Percentiles rank a stretch among this genome's conserved stretches.
Conservation (phyloP, 495 filamentous ascomycete genomes). For the Achaetomiella virescens region DNA sequence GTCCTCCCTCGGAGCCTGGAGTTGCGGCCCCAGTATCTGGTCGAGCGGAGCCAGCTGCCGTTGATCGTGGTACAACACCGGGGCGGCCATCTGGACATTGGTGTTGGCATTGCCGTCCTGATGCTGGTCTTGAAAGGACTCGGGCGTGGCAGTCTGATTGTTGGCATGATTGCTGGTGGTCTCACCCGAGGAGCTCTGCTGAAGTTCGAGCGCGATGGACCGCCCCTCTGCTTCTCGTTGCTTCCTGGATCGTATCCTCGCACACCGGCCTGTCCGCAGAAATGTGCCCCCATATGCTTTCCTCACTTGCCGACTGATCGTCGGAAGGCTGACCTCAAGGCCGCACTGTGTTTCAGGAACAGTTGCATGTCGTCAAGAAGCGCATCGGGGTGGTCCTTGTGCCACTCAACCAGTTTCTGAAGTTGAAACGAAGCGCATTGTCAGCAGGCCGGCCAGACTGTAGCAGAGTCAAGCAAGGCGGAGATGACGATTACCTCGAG, state of each 20-base stretch:
- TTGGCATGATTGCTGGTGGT: background rate
- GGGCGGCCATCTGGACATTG: background rate
- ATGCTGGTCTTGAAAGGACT: background rate
- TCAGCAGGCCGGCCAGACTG: background rate
- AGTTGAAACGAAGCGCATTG: background rate
- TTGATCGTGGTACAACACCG: slow-evolving; percentile 1
- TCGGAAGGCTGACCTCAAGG: slow-evolving; percentile 20
- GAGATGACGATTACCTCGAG: slow-evolving; percentile 18
- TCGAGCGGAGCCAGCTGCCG: slow-evolving; percentile 4
- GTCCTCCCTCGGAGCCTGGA: background rate
- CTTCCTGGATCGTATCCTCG: slow-evolving; percentile 11
- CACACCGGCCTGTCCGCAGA: slow-evolving; percentile 3
- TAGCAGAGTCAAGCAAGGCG: background rate
- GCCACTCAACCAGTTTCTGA: slow-evolving; percentile 26
- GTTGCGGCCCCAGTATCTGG: background rate
- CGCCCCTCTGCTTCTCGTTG: slow-evolving; percentile 15
- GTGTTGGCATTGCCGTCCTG: background rate
- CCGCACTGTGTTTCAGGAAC: slow-evolving; percentile 19
- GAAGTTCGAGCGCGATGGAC: slow-evolving; percentile 8
- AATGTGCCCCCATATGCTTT: slow-evolving; percentile 9
- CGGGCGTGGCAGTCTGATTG: background rate
- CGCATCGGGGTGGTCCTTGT: slow-evolving; percentile 23
- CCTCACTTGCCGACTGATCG: slow-evolving; percentile 15
- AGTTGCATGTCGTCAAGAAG: slow-evolving; percentile 28
- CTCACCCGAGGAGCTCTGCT: background rate